Evolutionary conservation across 208 protist species (phyloP).

Genomic region (Crithidia bombi): DNA sequence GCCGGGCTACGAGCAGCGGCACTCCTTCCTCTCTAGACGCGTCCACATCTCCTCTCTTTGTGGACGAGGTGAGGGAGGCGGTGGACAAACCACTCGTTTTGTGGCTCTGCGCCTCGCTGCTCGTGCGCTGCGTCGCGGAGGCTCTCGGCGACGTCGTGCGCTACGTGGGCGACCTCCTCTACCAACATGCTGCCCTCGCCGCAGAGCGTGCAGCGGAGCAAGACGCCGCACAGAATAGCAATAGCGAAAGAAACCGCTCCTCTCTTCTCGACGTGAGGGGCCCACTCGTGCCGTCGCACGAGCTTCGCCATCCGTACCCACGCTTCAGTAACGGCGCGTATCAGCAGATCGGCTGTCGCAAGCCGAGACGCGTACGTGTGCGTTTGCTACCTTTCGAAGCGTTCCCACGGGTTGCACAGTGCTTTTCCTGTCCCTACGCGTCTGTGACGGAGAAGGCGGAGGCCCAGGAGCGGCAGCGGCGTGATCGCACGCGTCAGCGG

Average conservation of each 20-base stretch:
- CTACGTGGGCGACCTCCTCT: slow-evolving; percentile 67
- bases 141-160: slow-evolving; percentile 75
- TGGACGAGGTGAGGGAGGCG: slow-evolving; percentile 30
- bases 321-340: slow-evolving; percentile 46
- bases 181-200: slow-evolving; percentile 67
- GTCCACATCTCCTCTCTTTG: slow-evolving; percentile 12
- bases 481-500: neutral
- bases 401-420: slow-evolving; percentile 66
- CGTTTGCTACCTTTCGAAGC: slow-evolving; percentile 81
- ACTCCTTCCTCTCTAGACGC: neutral
- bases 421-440: slow-evolving; percentile 56
- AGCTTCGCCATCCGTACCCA: slow-evolving; percentile 25
- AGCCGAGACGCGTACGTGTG: slow-evolving; percentile 59
- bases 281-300: neutral
- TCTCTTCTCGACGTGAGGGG: neutral
- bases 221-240: neutral
- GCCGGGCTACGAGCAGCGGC: neutral
- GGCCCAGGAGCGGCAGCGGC: slow-evolving; percentile 35
- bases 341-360: slow-evolving; percentile 53
- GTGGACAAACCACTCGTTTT: slow-evolving; percentile 55
- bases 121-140: slow-evolving; percentile 78
- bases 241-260: neutral
- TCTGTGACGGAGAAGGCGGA: slow-evolving; percentile 48
- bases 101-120: slow-evolving; percentile 72
- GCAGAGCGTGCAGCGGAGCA: slow-evolving; percentile 40